Evolutionary conservation across 345 rosid genomes (phyloP), one percentile per base, ranked within the genome.

Genomic region (Gossypium turneri): DNA sequence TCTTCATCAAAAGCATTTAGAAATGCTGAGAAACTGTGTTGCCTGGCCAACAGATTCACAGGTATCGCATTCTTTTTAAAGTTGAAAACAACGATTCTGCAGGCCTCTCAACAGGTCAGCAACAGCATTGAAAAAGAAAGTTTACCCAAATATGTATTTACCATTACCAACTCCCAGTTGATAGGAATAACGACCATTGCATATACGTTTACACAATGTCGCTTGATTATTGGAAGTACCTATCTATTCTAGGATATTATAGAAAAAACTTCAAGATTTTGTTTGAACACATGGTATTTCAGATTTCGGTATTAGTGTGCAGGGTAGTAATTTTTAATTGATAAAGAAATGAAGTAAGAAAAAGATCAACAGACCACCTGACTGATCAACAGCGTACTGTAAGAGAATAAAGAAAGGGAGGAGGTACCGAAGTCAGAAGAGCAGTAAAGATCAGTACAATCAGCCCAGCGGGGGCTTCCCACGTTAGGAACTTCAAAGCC

Each of bases 381-480:
- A 67, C 19, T 47, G 70, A 29, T 66, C 70, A 66, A 44, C 11
- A 29, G 16, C 63, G 43, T 22, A 7, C 7, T 34, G 41, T 34
- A 17, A 52, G 25, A 22, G 6, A 52, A 66, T 38, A n/a, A 60
- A 20, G 55, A 61, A 41, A 57, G 19, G 1, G 62, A 41, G 27
- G 25, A 10, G 25, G 17, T 76, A 84, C 89, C 85, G 38, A 68
- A 38, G 47, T 63, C 15, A 57, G 58, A 24, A 10, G 67, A 51
- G 64, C 90, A 87, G 79, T 43, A 48, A 71, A 86, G 80, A 80
- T 89, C 86, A 48, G 88, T 71, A 78, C 88, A 88, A 77, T 90
- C 88, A 43, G 92, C 90, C 38, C 80, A 76, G 75, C 90, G 78
- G 58, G 92, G 94, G 27, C 90, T 90, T 62, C 87, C 91, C 84